Conservation (phyloP, 768 basidiomycete genomes). For the Calvatia gigantea region DNA sequence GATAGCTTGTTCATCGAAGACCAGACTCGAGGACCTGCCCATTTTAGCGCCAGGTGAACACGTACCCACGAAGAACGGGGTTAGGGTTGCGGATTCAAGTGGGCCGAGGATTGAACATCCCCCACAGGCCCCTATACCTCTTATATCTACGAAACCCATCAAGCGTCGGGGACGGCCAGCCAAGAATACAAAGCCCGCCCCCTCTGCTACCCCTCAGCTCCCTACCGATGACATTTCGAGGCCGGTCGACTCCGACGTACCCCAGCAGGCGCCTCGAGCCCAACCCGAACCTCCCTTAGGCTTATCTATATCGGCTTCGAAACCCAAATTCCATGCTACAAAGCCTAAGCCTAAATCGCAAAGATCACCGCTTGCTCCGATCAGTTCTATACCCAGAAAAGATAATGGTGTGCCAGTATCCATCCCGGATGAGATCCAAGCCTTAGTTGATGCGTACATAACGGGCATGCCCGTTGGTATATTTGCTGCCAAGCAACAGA, state of each 20-base stretch:
- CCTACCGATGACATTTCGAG: background rate
- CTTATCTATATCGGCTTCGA: too few relatives aligned
- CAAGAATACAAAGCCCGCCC: background rate
- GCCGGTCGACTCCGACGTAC: background rate
- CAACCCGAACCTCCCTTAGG: too few relatives aligned
- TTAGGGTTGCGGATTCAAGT: background rate
- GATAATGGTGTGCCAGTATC: slow-evolving; percentile 5
- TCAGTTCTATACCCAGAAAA: background rate
- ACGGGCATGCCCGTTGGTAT: slow-evolving; percentile 35
- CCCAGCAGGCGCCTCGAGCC: background rate
- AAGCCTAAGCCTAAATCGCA: background rate
- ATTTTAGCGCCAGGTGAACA: background rate
- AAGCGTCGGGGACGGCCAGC: slow-evolving; percentile 1
- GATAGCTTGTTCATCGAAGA: slow-evolving; percentile 4
- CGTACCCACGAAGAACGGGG: background rate
- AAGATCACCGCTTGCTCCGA: background rate
- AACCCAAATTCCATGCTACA: background rate
- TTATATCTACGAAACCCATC: background rate
- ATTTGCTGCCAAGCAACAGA: slow-evolving; percentile 31
- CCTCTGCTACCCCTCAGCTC: background rate
- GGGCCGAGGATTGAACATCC: background rate
- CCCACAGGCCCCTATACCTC: background rate
- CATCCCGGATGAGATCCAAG: slow-evolving; percentile 31
- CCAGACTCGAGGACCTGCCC: background rate
- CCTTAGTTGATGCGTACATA: slow-evolving; percentile 37